A percentile compares a stretch with the other conserved stretches of the same genome.
These are phyloP conservation scores for Emydomyces testavorans DNA, from an alignment of 2,329 filamentous ascomycete species.

Conservation along the genomic window DNA sequence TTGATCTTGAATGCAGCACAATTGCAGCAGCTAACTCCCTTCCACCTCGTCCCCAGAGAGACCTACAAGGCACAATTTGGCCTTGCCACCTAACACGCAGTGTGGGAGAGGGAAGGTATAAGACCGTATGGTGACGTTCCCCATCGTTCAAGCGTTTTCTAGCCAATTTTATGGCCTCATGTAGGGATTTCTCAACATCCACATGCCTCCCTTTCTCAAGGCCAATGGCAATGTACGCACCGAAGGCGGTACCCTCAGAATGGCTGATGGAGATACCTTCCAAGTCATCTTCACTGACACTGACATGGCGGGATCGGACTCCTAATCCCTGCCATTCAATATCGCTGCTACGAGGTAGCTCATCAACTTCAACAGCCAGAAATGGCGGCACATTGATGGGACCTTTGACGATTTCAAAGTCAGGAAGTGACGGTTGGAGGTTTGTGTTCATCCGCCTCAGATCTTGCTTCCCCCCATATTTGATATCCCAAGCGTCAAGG, in stretches of 20 bases:
- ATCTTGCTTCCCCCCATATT: constrained; percentile 46
- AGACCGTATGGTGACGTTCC: constrained; percentile 21
- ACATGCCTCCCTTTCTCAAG: constrained; percentile 18
- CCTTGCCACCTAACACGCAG: constrained; percentile 20
- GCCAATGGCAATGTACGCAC: constrained; percentile 24
- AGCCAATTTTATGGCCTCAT: constrained; percentile 17
- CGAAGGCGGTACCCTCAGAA: constrained; percentile 17
- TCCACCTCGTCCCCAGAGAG: constrained; percentile 31
- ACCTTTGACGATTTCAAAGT: constrained; percentile 22
- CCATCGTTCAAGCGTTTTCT: not conserved
- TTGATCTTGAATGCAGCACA: constrained; percentile 22
- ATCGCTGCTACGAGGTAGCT: constrained; percentile 59
- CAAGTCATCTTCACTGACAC: constrained; percentile 16
- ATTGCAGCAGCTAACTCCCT: constrained; percentile 28
- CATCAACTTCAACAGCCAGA: constrained; percentile 63
- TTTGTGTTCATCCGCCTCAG: constrained; percentile 20
- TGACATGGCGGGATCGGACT: constrained; percentile 32
- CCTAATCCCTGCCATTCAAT: constrained; percentile 79
- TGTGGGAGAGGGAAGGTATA: constrained; percentile 28
- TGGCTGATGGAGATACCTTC: constrained; percentile 19
- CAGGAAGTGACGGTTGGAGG: constrained; percentile 18
- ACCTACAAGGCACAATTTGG: constrained; percentile 34
- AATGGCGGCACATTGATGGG: constrained; percentile 47
- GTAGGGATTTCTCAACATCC: constrained; percentile 20
- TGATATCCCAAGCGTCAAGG: constrained; percentile 41